These are phyloP conservation scores for Tylopilus plumbeoviolaceoides DNA, from an alignment of 768 basidiomycete species.

Conservation along the genomic window DNA sequence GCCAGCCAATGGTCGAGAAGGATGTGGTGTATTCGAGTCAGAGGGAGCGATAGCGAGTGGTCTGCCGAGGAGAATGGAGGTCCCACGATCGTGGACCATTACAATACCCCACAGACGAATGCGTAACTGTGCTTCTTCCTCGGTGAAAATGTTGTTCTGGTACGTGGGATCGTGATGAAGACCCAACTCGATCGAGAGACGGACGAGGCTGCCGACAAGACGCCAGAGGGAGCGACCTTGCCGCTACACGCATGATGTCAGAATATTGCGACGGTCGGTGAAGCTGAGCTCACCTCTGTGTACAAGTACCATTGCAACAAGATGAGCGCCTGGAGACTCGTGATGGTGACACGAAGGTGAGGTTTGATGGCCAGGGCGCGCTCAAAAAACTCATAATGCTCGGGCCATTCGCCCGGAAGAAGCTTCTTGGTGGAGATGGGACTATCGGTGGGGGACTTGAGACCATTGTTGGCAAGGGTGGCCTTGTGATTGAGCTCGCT, in stretches of 20 bases:
- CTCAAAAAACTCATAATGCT: constrained; percentile 82
- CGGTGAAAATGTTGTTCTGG: constrained; percentile 58
- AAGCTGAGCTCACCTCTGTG: constrained; percentile 57
- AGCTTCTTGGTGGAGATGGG: constrained; percentile 52
- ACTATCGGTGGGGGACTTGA: constrained; percentile 30
- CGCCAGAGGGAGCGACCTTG: constrained; percentile 90
- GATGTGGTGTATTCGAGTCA: constrained; percentile 79
- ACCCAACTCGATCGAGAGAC: constrained; percentile 78
- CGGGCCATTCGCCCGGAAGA: constrained; percentile 64
- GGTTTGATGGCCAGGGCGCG: constrained; percentile 75
- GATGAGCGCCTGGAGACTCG: constrained; percentile 79
- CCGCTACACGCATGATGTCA: constrained; percentile 44
- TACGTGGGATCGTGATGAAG: constrained; percentile 81
- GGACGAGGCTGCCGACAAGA: constrained; percentile 79
- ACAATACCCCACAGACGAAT: constrained; percentile 84
- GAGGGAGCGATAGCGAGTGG: constrained; percentile 78
- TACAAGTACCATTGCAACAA: constrained; percentile 88
- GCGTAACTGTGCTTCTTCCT: constrained; percentile 73
- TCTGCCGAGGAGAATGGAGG: constrained; percentile 81
- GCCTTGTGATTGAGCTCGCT: constrained; percentile 77
- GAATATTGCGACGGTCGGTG: background rate
- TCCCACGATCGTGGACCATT: constrained; percentile 83
- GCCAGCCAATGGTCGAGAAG: constrained; percentile 39
- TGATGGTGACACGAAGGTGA: constrained; percentile 76
- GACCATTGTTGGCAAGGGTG: constrained; percentile 45